A percentile compares a stretch with the other conserved stretches of the same genome.
phyloP scores from a whole-genome alignment of 495 filamentous ascomycete species.

The Neurospora sp. region DNA sequence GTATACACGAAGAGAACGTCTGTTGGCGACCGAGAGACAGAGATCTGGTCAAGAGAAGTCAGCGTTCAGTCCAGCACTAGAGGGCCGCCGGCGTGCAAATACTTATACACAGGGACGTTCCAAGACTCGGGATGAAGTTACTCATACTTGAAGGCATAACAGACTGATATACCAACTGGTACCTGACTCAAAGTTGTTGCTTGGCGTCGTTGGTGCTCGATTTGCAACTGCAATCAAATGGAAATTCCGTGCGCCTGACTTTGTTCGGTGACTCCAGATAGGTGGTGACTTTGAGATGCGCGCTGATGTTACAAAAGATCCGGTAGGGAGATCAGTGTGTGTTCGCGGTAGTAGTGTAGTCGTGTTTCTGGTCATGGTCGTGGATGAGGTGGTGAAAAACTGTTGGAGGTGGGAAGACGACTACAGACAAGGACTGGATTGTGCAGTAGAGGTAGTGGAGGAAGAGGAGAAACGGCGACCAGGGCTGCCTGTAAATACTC shows the following conservation, averaged over 20 bases:
- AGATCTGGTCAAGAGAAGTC: neutral
- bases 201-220: neutral
- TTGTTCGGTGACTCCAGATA: neutral
- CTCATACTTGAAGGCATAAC: accelerated
- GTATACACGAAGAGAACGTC: neutral
- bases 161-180: neutral
- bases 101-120: neutral
- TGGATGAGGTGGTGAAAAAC: neutral
- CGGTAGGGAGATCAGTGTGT: neutral
- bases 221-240: neutral
- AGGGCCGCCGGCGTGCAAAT: neutral
- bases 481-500: neutral
- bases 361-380: neutral
- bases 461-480: neutral
- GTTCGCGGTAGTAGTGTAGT: neutral
- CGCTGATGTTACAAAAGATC: neutral
- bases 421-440: neutral
- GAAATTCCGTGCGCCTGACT: neutral
- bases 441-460: neutral
- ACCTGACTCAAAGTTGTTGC: neutral
- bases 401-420: neutral
- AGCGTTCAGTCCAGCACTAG: neutral
- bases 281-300: neutral
- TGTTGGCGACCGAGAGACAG: neutral
- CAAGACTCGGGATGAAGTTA: neutral